These are phyloP conservation scores for Plenodomus tracheiphilus DNA, from an alignment of 2,329 filamentous ascomycete genomes.

Conservation along the genomic window DNA sequence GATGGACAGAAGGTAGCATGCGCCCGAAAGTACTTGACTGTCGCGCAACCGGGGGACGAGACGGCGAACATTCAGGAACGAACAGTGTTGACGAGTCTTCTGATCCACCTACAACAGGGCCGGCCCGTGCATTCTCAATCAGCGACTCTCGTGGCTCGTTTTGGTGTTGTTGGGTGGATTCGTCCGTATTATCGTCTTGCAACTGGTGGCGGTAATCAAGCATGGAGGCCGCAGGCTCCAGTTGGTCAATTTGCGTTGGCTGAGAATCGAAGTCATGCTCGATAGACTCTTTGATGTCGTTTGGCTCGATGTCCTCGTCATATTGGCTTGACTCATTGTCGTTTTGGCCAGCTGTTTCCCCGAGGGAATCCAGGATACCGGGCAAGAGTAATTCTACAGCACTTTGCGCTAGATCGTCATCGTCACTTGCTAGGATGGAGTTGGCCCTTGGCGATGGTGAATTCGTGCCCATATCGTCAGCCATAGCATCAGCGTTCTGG, in stretches of 20 bases:
- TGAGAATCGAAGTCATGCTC: neutral
- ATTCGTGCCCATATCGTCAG: neutral
- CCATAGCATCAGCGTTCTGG: too few species aligned
- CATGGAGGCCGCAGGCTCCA: neutral
- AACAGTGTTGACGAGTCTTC: slow-evolving; percentile 16
- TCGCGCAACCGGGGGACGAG: neutral
- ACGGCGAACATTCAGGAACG: slow-evolving; percentile 9
- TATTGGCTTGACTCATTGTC: too few species aligned
- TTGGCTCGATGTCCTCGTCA: neutral
- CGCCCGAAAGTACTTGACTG: neutral
- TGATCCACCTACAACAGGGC: neutral
- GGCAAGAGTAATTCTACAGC: neutral
- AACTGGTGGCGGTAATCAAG: neutral
- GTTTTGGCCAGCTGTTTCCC: too few species aligned
- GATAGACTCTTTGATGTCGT: neutral
- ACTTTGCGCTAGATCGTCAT: neutral
- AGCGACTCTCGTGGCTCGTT: neutral
- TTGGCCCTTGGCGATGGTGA: neutral
- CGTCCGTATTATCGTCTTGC: neutral
- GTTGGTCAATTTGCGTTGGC: neutral
- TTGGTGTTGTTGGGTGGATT: neutral
- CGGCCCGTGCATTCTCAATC: neutral
- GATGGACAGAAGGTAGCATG: slow-evolving; percentile 5
- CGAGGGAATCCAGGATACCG: too few species aligned
- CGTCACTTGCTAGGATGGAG: neutral